Conservation (phyloP, 441 rosid genomes). For the Mallotus japonicus region DNA sequence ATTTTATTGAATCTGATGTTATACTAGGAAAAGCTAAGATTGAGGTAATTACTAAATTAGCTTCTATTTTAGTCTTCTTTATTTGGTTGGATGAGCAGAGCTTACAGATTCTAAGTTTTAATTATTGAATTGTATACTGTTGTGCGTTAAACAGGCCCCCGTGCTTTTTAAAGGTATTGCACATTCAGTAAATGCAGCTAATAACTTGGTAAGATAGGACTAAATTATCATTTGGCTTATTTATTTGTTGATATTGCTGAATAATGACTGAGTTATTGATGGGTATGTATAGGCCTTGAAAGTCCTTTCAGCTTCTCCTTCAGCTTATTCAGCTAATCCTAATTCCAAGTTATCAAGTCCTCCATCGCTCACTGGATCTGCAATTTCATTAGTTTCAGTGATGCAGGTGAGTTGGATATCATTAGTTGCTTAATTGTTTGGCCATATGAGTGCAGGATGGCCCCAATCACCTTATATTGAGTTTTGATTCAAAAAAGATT, state of each 20-base stretch:
- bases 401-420: conserved; percentile 49
- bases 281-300: conserved; percentile 50
- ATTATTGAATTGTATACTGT: neutral
- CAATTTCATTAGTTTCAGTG: conserved; percentile 75
- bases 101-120: neutral
- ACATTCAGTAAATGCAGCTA: conserved; percentile 73
- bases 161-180: conserved; percentile 76
- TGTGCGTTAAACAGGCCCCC: conserved; percentile 54
- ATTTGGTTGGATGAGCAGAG: neutral
- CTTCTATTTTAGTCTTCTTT: neutral
- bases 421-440: neutral
- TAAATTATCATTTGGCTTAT: neutral
- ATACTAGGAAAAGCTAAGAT: conserved; percentile 61
- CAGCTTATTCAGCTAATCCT: conserved; percentile 85
- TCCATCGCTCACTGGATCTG: conserved; percentile 63
- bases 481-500: neutral
- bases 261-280: neutral
- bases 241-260: conserved; percentile 9
- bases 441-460: neutral
- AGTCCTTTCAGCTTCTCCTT: conserved; percentile 81
- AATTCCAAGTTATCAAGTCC: conserved; percentile 60
- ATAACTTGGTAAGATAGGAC: conserved; percentile 48
- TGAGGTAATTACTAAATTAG: conserved; percentile 37
- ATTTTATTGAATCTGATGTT: conserved; percentile 57
- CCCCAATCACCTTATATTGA: neutral